Base-by-base conservation (phyloP, 2,329 filamentous ascomycete species). In the Verruconis gallopava region DNA sequence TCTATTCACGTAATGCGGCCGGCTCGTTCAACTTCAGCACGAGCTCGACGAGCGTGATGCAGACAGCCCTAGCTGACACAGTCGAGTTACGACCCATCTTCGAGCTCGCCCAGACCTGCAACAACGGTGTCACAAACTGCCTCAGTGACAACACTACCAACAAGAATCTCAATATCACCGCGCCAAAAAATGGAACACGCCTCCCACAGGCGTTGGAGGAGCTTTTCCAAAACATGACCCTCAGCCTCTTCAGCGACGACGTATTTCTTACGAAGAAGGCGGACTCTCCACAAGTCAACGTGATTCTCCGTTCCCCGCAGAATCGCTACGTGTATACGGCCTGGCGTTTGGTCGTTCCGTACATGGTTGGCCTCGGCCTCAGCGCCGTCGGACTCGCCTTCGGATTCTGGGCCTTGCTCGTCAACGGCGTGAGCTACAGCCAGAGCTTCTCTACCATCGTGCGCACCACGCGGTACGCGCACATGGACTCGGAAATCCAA, bases 271-370 rank as follows among this genome's bases (percentile, higher is more conserved):
- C 21, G 4, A 18, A 14, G 13, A 14, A 20, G 12, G n/a, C 21
- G 12, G 21, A 14, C 15, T 9, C 25, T 20, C 14, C 38, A 3
- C 19, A 3, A 5, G 28, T 28, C 4, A 32, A 40, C 13, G 25
- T 40, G 4, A 32, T 28, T 2, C 20, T 40, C 22, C 21, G 33
- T 18, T 20, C 22, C n/a, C 38, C 22, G 6, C 38, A 40, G 12
- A 40, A 40, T 40, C 38, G 25, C 13, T 40, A 40, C 17, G 38
- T 40, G 14, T 40, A 40, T 15, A 40, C 38, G 3, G 28, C 22
- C 22, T 40, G 38, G 22, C 38, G 38, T 22, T 28, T 40, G 5
- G 22, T 40, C 21, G 25, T 17, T 30, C 22, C 38, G 14, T 40
- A 40, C 9, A 4, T 30, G 5, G n/a, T 15, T 5, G 38, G 22